Evolutionary conservation across 768 basidiomycete species (phyloP).

Genomic region (Tulasnella sp.): DNA sequence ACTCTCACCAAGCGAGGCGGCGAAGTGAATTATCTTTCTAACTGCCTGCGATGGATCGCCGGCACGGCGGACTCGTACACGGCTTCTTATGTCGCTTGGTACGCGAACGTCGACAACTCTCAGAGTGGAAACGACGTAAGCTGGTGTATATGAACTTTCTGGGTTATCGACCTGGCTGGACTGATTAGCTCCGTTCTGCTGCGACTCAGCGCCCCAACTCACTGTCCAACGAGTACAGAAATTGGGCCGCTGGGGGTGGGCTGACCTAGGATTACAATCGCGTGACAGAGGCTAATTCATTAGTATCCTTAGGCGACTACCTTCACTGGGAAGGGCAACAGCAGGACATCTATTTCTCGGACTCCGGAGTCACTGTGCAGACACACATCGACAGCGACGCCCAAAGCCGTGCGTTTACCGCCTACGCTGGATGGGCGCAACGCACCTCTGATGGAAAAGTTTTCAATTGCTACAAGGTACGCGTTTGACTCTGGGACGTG

Average conservation of each 20-base stretch:
- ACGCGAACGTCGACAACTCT: constrained; percentile 5
- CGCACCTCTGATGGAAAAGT: neutral
- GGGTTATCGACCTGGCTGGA: no score
- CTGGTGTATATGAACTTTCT: neutral
- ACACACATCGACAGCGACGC: neutral
- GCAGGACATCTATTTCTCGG: constrained; percentile 2
- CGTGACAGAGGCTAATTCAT: neutral
- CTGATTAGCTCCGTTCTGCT: no score
- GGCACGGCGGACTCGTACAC: neutral
- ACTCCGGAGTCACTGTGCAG: neutral
- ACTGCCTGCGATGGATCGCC: neutral
- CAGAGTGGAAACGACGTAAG: neutral
- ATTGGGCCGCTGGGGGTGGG: neutral
- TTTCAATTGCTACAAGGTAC: constrained; percentile 10
- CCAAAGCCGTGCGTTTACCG: neutral
- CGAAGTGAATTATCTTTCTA: neutral
- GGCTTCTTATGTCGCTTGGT: neutral
- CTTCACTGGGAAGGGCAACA: neutral
- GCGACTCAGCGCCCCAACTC: neutral
- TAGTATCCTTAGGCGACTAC: neutral
- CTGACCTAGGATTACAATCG: neutral
- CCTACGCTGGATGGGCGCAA: neutral
- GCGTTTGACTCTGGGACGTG: no score
- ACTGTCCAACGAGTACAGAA: neutral
- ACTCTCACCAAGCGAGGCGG: neutral